Base-by-base conservation (phyloP, 1,284 basidiomycete species). In the Mrakiaceae sp. region DNA sequence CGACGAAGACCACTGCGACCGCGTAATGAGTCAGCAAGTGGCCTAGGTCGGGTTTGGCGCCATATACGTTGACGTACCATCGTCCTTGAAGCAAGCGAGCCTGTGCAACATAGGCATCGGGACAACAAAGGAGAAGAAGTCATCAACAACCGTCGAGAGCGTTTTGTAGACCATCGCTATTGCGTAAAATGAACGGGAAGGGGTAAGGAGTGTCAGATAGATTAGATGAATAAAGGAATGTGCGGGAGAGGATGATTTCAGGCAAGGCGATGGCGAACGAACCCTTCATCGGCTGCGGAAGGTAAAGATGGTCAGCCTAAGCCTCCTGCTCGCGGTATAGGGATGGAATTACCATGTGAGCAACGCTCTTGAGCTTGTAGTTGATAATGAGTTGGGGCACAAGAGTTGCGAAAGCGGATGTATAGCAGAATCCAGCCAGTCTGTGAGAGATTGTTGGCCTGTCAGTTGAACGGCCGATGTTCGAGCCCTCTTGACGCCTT, bases 111-210 rank as follows among this genome's bases (percentile, higher is more conserved):
- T 84, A 14, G 95, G 95, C 94, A 97, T 97, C 79, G 90, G 89
- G 78, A 95, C 91, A 72, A 88, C 90, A 77, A 94, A 95, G 27
- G 73, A 72, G 66, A 72, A 69, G 58, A 95, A 82, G 77, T 96
- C 93, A 76, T 97, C 93, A 42, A 69, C 66, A 8, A 90, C 87
- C 2, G 90, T 91, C 44, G 86, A 87, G 60, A 93, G 78, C 3
- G 89, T 87, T 79, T 96, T 96, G 81, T 90, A 97, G 68, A 94
- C 85, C 87, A 98, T 93, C 3, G 94, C 90, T 77, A 94, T 96
- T 57, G 43, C 27, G 27, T 27, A 27, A 27, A 27, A 27, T 27
- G 27, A 27, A 27, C 27, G 27, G 27, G 27, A 27, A 27, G 27
- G 27, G 27, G 27, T 27, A 27, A 27, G 27, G 27, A 27, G 27